Base-by-base conservation (phyloP, 768 basidiomycete species). In the Podaxis rugospora region DNA sequence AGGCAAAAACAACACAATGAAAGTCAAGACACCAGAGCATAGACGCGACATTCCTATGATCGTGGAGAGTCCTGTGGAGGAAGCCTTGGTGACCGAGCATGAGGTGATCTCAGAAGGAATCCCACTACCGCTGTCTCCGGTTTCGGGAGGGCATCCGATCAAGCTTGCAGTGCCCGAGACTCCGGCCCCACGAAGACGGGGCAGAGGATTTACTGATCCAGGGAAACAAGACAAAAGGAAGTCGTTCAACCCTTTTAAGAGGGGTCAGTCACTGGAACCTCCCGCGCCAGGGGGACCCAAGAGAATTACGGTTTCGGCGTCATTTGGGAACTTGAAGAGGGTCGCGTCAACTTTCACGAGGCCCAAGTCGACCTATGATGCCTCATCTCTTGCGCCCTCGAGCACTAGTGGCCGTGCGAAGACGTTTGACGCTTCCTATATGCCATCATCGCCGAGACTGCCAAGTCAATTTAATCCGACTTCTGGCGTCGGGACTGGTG, bases 201-300 rank as follows among this genome's bases (percentile, higher is more conserved):
- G 35, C 51, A 64, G 66, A 57, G 66, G 39, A 18, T 28, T 57
- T 13, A 70, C 65, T 37, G 62, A 64, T 37, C 60, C 70, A 11
- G 59, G 18, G 14, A 55, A 46, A 16, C 32, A 11, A 5, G 46
- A 47, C 21, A 55, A 50, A 42, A 66, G 72, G 18, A 76, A 70
- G 65, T 74, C 76, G 37, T 66, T 75, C 57, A 75, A 73, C 51
- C 73, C 76, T n/a, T 74, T 76, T 63, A 77, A 75, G 62, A 71
- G 75, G 50, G 65, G 64, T 21, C 69, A 71, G n/a, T 64, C 68
- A 4, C 58, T 59, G 11, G 61, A 61, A 16, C 39, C 62, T 13
- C 27, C 51, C 28, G 37, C 52, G 49, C 42, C 51, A 25, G 60
- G 66, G 36, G 49, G 50, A 32, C 9, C 32, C 50, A 49, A 49